Base-by-base conservation (phyloP, 2,329 filamentous ascomycete species). In the Trematosphaeria pertusa region DNA sequence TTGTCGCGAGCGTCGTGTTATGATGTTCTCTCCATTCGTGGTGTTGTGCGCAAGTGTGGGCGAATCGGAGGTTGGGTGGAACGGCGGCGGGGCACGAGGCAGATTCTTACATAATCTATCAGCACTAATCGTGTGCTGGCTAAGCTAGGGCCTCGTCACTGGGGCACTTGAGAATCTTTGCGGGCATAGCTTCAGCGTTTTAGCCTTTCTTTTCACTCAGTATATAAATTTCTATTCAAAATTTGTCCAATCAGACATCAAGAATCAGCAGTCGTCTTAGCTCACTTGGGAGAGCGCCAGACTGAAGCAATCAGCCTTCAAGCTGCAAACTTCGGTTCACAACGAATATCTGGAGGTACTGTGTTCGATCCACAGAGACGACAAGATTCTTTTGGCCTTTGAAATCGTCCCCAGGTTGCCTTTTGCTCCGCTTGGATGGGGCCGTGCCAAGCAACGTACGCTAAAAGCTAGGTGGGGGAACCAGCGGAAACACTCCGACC, bases 1-100 rank as follows among this genome's bases (percentile, higher is more conserved):
- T 81, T 46, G 62, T 70, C 41, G 28, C 47, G 48, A 52, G 11
- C 46, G 45, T 38, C 37, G 46, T 59, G 53, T 49, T 63, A 60
- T 56, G 33, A 49, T 46, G 38, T 52, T 31, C 46, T 48, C 49
- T 57, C 56, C 53, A 62, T 61, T 48, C 46, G 53, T 48, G 53
- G 48, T 56, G 41, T 30, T 39, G 41, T 41, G 42, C 45, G 39
- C 37, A 36, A 42, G 50, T 43, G 53, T 47, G 51, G 18, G 34
- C 40, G 46, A 43, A 43, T 48, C 12, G 31, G 31, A 7, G 31
- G 8, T 34, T 37, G 24, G 41, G 41, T 44, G 41, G 31, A 15
- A 33, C 28, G n/a, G n/a, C n/a, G n/a, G n/a, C n/a, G n/a, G n/a
- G n/a, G n/a, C n/a, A n/a, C n/a, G n/a, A n/a, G n/a, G n/a, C n/a